These are phyloP conservation scores for Stagonosporopsis tanaceti DNA, from an alignment of 2,329 filamentous ascomycete genomes.

Conservation along the genomic window DNA sequence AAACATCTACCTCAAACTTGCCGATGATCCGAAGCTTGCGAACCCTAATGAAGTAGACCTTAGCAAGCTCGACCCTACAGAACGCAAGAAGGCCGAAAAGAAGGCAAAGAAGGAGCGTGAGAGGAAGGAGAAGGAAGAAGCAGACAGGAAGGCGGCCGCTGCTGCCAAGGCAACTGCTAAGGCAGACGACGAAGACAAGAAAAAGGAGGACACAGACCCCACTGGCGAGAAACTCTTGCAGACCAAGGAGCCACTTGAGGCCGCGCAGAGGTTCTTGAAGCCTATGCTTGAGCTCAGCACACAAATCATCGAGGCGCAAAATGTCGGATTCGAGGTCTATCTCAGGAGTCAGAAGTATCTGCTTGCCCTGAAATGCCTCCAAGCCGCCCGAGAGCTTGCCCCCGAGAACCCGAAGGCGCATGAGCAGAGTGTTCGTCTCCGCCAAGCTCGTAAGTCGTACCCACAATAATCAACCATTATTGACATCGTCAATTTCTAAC, in stretches of 20 bases:
- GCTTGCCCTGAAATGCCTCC: constrained; percentile 85
- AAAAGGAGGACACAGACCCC: constrained; percentile 92
- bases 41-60: constrained; percentile 69
- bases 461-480: background rate
- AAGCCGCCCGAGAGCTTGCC: constrained; percentile 75
- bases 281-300: constrained; percentile 85
- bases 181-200: constrained; percentile 68
- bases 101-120: constrained; percentile 82
- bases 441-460: constrained; percentile 58
- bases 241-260: constrained; percentile 82
- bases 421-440: constrained; percentile 76
- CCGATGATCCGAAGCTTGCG: constrained; percentile 74
- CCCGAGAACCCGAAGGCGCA: constrained; percentile 75
- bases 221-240: constrained; percentile 80
- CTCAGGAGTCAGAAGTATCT: constrained; percentile 84
- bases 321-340: constrained; percentile 89
- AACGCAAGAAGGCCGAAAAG: constrained; percentile 86
- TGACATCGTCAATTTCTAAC: constrained; percentile 1
- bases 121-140: constrained; percentile 78
- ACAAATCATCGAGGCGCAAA: constrained; percentile 81
- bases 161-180: constrained; percentile 63
- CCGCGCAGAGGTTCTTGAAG: constrained; percentile 84
- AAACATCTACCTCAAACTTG: constrained; percentile 78
- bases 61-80: constrained; percentile 62
- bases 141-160: constrained; percentile 83